Base-by-base conservation (phyloP, 805 yeast genomes). In the Candida cerambycidarum region DNA sequence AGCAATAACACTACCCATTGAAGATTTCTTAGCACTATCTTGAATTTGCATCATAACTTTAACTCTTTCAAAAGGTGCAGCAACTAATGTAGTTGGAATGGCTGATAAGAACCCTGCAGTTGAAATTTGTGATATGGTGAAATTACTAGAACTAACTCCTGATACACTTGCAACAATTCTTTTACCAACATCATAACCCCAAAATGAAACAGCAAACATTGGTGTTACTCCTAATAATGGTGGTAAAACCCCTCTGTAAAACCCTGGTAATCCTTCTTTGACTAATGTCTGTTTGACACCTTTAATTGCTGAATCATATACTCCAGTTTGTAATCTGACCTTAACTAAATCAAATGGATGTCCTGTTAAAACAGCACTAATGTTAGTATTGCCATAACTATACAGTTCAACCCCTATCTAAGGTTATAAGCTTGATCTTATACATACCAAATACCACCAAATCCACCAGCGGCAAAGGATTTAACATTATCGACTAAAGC, bases 171-270 rank as follows among this genome's bases (percentile, higher is more conserved):
- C 54, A 2, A 90, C 95, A 2, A 92, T 45, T 49, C 79, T 80
- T 67, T 89, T 89, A 48, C 98, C 98, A 41, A 88, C 73, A 58
- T 89, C 97, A 64, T 93, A 92, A 58, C 98, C 98, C 98, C 99
- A 92, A 70, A 92, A 92, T 1, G 96, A 85, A 17, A 93, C 93
- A 2, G 98, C 98, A 71, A 93, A 93, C 87, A 92, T 93, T 21
- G 99, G 99, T 0, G 98, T 93, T 16, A 92, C 97, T 17, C 99
- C 99, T n/a, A 87, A 60, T 40, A 92, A 68, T 3, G 99, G 99
- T 11, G 98, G 96, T 10, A 86, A 73, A 24, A 93, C 97, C 45
- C 99, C 99, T 58, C 95, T 74, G 65, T 92, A 92, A 51, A 92
- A 80, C 1, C 98, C 97, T 18, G 72, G 51, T 3, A 80, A 78